Evolutionary conservation across 768 basidiomycete species (phyloP).

Genomic region (Russula brevipes): DNA sequence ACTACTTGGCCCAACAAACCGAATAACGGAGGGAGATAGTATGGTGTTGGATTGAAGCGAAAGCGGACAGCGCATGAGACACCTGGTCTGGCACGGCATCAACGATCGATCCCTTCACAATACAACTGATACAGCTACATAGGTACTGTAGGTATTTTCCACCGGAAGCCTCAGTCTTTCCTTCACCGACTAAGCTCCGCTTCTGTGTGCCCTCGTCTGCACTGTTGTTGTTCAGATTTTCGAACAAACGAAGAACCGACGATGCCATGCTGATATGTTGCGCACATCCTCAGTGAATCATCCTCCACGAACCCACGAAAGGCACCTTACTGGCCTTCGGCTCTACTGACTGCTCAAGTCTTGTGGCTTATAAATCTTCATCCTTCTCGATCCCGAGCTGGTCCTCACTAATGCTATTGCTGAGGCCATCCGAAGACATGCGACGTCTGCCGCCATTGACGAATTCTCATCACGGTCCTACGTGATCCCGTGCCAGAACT

Average conservation of each 20-base stretch:
- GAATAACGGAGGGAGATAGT: conserved; percentile 68
- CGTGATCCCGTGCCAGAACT: conserved; percentile 80
- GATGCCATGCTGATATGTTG: conserved; percentile 98
- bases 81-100: too few relatives aligned
- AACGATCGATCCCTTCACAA: too few relatives aligned
- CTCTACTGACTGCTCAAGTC: conserved; percentile 60
- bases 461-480: conserved; percentile 45
- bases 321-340: conserved; percentile 73
- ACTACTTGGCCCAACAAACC: neutral
- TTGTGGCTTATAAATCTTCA: conserved; percentile 99
- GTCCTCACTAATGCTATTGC: conserved; percentile 79
- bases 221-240: conserved; percentile 55
- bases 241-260: conserved; percentile 85
- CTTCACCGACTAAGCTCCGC: neutral
- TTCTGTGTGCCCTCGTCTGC: conserved; percentile 52
- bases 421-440: conserved; percentile 49
- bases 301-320: conserved; percentile 63
- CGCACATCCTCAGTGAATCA: conserved; percentile 73
- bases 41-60: conserved; percentile 47
- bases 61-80: conserved; percentile 32
- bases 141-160: too few relatives aligned
- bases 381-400: conserved; percentile 77
- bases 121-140: too few relatives aligned
- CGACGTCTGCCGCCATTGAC: conserved; percentile 70
- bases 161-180: too few relatives aligned